These are phyloP conservation scores for Cubamyces lactineus DNA, from an alignment of 768 basidiomycete genomes.

Conservation along the genomic window DNA sequence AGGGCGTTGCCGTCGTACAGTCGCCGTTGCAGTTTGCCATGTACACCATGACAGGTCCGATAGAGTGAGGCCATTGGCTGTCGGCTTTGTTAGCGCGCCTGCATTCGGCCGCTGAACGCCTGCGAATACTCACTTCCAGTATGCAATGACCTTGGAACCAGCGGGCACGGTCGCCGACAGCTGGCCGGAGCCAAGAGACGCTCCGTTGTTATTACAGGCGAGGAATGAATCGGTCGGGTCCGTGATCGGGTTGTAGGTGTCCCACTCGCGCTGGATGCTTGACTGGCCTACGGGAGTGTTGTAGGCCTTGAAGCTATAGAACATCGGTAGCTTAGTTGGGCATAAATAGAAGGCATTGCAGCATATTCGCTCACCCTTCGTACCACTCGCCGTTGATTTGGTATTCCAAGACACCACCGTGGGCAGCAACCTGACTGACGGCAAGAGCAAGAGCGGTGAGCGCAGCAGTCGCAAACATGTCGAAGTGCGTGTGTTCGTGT, in stretches of 20 bases:
- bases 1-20: conserved; percentile 37
- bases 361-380: conserved; percentile 33
- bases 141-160: conserved; percentile 41
- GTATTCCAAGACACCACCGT: conserved; percentile 45
- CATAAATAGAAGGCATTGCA: neutral
- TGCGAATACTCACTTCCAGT: conserved; percentile 39
- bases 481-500: neutral
- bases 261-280: conserved; percentile 45
- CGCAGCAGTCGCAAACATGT: conserved; percentile 26
- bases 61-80: conserved; percentile 38
- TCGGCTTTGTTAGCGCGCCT: neutral
- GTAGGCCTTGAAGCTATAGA: conserved; percentile 39
- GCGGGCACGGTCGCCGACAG: conserved; percentile 43
- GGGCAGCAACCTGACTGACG: conserved; percentile 34
- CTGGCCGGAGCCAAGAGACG: conserved; percentile 37
- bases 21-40: conserved; percentile 41
- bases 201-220: conserved; percentile 43
- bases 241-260: conserved; percentile 45
- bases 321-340: neutral
- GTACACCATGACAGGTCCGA: conserved; percentile 41
- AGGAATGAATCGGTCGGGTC: conserved; percentile 39
- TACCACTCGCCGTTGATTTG: conserved; percentile 37
- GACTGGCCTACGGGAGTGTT: conserved; percentile 44
- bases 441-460: conserved; percentile 27
- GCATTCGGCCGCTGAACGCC: neutral